phyloP scores from a whole-genome alignment of 2,329 filamentous ascomycete genomes.

The Colletotrichum aenigma region DNA sequence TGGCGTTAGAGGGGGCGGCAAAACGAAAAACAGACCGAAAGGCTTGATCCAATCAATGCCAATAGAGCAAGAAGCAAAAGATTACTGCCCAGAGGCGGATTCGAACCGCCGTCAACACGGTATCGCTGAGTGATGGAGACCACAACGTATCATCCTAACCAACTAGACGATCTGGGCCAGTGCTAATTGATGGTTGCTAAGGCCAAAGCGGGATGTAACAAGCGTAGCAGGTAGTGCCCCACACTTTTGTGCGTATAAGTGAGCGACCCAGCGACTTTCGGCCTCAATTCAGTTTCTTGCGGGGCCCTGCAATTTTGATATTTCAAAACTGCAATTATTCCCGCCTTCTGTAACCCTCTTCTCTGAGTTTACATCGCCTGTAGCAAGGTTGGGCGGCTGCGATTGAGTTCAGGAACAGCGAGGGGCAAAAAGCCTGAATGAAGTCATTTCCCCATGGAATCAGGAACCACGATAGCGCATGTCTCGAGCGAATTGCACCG shows the following conservation, averaged over 20 bases:
- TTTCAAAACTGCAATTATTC: neutral
- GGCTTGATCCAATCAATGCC: too few species aligned
- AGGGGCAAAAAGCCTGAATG: neutral
- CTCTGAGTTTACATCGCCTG: neutral
- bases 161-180: conserved; percentile 22
- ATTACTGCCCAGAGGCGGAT: conserved; percentile 20
- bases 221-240: neutral
- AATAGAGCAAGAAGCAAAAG: neutral
- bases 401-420: neutral
- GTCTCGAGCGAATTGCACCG: neutral
- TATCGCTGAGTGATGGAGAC: conserved; percentile 11
- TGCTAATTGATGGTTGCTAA: accelerated
- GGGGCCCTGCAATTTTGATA: neutral
- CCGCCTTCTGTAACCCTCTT: neutral
- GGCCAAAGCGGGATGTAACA: accelerated
- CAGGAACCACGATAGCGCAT: neutral
- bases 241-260: neutral
- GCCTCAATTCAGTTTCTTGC: neutral
- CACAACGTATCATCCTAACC: conserved; percentile 24
- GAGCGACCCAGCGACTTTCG: neutral
- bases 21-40: neutral
- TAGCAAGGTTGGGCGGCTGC: neutral
- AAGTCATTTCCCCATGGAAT: neutral
- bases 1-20: neutral
- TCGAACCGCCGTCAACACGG: conserved; percentile 23